These are phyloP conservation scores for Hypholoma fasciculare DNA, from an alignment of 768 basidiomycete genomes.

Conservation along the genomic window DNA sequence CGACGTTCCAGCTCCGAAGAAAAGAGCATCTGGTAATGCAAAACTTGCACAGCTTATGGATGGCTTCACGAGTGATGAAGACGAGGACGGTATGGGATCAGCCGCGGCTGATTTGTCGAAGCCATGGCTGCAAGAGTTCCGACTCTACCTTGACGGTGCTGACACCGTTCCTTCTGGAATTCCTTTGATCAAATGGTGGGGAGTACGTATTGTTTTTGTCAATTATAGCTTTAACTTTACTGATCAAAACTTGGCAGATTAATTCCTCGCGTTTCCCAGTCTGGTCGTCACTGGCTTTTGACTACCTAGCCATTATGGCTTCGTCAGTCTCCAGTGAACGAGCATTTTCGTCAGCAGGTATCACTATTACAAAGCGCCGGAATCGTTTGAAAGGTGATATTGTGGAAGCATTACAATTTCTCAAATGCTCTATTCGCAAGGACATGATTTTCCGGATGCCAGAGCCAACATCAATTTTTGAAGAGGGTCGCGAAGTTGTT, in stretches of 20 bases:
- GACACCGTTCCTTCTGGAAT: not conserved
- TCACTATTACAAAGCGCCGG: too few relatives aligned
- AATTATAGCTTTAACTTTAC: not conserved
- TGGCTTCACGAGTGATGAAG: not conserved
- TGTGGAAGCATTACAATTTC: too few relatives aligned
- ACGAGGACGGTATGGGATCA: not conserved
- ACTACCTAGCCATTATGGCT: too few relatives aligned
- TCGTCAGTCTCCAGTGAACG: too few relatives aligned
- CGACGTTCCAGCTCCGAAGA: not conserved
- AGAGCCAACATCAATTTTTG: too few relatives aligned
- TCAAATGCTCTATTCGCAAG: too few relatives aligned
- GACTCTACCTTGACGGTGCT: not conserved
- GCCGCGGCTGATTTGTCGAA: not conserved
- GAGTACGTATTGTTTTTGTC: not conserved
- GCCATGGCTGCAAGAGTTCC: not conserved
- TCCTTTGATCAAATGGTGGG: not conserved
- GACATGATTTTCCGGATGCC: too few relatives aligned
- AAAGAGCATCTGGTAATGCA: not conserved
- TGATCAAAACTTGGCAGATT: conserved; percentile 7
- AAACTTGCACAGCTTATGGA: not conserved
- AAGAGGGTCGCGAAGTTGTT: too few relatives aligned
- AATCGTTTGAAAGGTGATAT: too few relatives aligned
- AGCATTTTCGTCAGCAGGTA: too few relatives aligned
- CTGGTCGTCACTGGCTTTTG: conserved; percentile 17
- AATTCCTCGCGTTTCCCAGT: conserved; percentile 27